phyloP scores from a whole-genome alignment of 768 basidiomycete species.

The Podaxis sp. region DNA sequence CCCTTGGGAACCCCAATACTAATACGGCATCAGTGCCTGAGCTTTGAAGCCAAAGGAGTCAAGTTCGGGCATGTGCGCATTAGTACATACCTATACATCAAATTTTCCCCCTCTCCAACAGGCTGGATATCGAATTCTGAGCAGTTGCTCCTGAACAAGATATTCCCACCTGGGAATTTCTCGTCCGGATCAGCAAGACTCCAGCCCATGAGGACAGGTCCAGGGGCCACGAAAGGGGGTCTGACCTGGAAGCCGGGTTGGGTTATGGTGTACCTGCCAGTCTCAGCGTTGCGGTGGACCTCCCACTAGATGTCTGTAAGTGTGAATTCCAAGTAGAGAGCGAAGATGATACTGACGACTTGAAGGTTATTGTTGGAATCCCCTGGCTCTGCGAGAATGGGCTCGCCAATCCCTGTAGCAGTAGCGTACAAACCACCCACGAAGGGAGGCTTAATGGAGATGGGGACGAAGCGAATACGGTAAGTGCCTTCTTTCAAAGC shows the following conservation, averaged over 20 bases:
- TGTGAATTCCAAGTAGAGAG: too few species aligned
- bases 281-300: not conserved
- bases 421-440: not conserved
- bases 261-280: slow-evolving; percentile 3
- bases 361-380: too few species aligned
- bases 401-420: not conserved
- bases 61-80: too few species aligned
- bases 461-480: not conserved
- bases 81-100: not conserved
- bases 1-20: slow-evolving; percentile 4
- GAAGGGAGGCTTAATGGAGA: not conserved
- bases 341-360: not conserved
- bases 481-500: not conserved
- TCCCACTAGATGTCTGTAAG: not conserved
- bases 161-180: not conserved
- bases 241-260: not conserved
- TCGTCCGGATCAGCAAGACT: not conserved
- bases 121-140: not conserved
- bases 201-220: not conserved
- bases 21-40: not conserved
- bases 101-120: not conserved
- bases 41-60: not conserved
- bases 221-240: not conserved
- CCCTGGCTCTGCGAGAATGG: not conserved
- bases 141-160: not conserved